These are phyloP conservation scores for Penicillium manginii DNA, from an alignment of 495 filamentous ascomycete genomes.

Conservation along the genomic window DNA sequence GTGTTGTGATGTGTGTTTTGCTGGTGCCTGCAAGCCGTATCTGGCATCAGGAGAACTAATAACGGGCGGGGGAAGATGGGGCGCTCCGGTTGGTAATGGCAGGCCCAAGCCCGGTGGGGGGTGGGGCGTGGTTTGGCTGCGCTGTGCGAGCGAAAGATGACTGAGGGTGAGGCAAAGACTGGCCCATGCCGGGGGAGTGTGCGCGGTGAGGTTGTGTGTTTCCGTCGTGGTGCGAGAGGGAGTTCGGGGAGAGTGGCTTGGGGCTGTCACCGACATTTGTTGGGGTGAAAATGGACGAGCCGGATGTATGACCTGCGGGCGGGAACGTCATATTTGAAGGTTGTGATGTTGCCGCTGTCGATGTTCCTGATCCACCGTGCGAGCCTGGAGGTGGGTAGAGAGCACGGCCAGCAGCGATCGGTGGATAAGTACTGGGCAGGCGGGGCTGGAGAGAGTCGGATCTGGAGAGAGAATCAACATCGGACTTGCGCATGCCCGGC, in stretches of 20 bases:
- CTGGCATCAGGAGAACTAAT: slow-evolving; percentile 51
- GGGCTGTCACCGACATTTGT: slow-evolving; percentile 83
- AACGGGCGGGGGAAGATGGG: slow-evolving; percentile 58
- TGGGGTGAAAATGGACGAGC: slow-evolving; percentile 68
- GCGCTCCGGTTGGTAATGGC: slow-evolving; percentile 43
- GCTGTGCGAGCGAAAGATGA: slow-evolving; percentile 62
- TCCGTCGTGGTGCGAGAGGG: slow-evolving; percentile 61
- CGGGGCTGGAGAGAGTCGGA: slow-evolving; percentile 60
- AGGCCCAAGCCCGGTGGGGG: slow-evolving; percentile 35
- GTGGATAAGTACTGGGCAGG: slow-evolving; percentile 78
- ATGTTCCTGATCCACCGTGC: slow-evolving; percentile 52
- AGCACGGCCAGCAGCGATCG: slow-evolving; percentile 55
- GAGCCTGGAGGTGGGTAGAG: slow-evolving; percentile 63
- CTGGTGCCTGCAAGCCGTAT: slow-evolving; percentile 41
- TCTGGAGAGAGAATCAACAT: slow-evolving; percentile 48
- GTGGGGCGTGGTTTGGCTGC: slow-evolving; percentile 28
- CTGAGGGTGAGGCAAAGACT: slow-evolving; percentile 63
- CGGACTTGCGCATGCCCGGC: slow-evolving; percentile 74
- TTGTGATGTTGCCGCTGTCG: slow-evolving; percentile 59
- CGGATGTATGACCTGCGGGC: slow-evolving; percentile 46
- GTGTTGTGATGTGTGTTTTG: slow-evolving; percentile 40
- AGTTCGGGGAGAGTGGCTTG: slow-evolving; percentile 80
- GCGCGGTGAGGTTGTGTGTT: slow-evolving; percentile 56
- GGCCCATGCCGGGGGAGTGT: slow-evolving; percentile 70
- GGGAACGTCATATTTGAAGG: slow-evolving; percentile 48